A percentile compares a stretch with the other conserved stretches of the same genome.
Conservation (phyloP, 305 asterid species). For the Solanum hybrid region DNA sequence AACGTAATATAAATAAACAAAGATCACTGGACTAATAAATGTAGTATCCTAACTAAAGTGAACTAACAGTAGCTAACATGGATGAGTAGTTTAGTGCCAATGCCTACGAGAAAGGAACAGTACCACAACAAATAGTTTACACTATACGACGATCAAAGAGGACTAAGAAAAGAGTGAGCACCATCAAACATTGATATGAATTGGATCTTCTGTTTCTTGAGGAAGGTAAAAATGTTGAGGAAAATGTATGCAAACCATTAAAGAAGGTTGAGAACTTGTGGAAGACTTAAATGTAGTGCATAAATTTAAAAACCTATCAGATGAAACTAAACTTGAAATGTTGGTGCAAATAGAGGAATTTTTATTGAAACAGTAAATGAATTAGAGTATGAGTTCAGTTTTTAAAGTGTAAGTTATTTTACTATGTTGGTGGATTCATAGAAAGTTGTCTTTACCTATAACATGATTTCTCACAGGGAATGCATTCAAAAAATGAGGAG, state of each 20-base stretch:
- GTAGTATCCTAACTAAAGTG: background rate
- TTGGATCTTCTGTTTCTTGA: background rate
- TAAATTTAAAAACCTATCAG: background rate
- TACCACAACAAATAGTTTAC: background rate
- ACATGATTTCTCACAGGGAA: background rate
- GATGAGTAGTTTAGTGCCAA: background rate
- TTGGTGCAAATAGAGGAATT: background rate
- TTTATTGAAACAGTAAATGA: background rate
- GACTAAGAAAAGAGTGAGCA: background rate
- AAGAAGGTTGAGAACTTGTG: background rate
- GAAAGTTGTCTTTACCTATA: background rate
- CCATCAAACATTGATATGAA: background rate
- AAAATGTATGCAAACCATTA: background rate
- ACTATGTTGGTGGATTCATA: background rate
- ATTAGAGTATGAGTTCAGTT: background rate
- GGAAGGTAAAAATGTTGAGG: background rate
- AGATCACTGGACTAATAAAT: background rate
- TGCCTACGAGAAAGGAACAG: background rate
- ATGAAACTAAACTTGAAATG: background rate
- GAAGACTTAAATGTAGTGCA: background rate
- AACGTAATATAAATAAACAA: too few relatives aligned
- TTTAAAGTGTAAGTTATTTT: background rate
- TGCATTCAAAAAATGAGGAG: background rate
- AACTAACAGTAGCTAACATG: background rate
- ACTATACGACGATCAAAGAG: background rate